Conservation (phyloP, 192 early-diverging fungal genomes). For the Rhizoclosmatium globosum region DNA sequence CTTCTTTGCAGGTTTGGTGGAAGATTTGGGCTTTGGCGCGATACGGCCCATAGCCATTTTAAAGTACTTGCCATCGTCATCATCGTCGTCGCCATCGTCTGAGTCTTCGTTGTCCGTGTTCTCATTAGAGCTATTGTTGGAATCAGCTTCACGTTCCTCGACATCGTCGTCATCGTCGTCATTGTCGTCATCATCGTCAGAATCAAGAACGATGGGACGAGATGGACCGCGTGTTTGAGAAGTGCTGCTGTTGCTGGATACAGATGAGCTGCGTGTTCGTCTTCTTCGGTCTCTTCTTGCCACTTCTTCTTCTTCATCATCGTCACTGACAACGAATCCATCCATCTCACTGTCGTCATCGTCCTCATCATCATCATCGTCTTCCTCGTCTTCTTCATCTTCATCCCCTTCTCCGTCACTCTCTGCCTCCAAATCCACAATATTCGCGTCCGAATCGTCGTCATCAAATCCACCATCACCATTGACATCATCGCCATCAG, state of each 20-base stretch:
- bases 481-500: constrained; percentile 33
- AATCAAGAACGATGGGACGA: background rate
- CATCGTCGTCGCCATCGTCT: background rate
- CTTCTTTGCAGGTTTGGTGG: no score
- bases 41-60: background rate
- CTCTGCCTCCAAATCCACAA: constrained; percentile 8
- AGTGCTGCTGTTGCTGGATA: background rate
- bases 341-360: constrained; percentile 14
- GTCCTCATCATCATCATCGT: constrained; percentile 26
- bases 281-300: constrained; percentile 10
- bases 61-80: background rate
- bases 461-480: background rate
- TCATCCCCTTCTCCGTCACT: constrained; percentile 2
- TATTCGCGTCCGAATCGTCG: constrained; percentile 27
- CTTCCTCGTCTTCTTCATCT: constrained; percentile 20
- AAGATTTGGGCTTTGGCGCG: background rate
- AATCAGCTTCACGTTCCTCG: background rate
- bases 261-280: background rate
- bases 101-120: background rate
- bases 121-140: background rate
- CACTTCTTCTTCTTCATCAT: background rate
- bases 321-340: constrained; percentile 26
- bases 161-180: background rate
- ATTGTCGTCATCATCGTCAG: background rate
- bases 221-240: background rate